Evolutionary conservation across 345 rosid genomes (phyloP).

Genomic region (Acer saccharum): DNA sequence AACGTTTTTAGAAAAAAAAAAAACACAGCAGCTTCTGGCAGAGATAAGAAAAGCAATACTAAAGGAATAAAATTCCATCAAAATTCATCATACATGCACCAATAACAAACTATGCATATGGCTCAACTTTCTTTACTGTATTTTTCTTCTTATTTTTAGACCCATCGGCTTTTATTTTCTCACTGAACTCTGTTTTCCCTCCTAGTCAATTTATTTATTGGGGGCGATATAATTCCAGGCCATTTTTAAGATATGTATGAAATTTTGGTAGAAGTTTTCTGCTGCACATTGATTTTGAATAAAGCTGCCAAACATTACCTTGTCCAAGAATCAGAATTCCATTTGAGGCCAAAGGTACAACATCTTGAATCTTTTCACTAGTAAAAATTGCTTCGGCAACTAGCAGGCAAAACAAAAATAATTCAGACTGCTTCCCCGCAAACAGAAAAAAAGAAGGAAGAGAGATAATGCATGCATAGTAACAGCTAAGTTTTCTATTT

Average conservation of each 20-base stretch:
- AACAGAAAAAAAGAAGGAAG: not conserved
- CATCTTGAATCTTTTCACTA: slow-evolving; percentile 63
- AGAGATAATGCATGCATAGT: not conserved
- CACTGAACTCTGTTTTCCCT: too few species aligned
- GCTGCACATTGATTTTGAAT: not conserved
- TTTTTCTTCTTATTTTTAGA: not conserved
- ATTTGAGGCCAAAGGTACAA: slow-evolving; percentile 50
- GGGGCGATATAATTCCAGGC: too few species aligned
- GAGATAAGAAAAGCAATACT: not conserved
- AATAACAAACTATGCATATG: not conserved
- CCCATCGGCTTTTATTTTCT: too few species aligned
- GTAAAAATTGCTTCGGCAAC: slow-evolving; percentile 62
- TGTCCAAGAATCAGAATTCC: slow-evolving; percentile 68
- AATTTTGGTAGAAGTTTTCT: slow-evolving; percentile 2
- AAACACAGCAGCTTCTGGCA: not conserved
- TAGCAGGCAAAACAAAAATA: slow-evolving; percentile 28
- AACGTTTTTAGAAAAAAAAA: not conserved
- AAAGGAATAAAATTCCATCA: not conserved
- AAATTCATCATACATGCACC: not conserved
- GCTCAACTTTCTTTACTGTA: not conserved
- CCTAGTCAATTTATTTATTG: too few species aligned
- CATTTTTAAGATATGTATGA: not conserved
- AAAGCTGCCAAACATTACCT: slow-evolving; percentile 45
- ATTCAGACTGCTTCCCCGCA: not conserved
- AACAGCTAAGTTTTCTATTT: not conserved